Base-by-base conservation (phyloP, 495 filamentous ascomycete genomes). In the Xylaria bambusicola region DNA sequence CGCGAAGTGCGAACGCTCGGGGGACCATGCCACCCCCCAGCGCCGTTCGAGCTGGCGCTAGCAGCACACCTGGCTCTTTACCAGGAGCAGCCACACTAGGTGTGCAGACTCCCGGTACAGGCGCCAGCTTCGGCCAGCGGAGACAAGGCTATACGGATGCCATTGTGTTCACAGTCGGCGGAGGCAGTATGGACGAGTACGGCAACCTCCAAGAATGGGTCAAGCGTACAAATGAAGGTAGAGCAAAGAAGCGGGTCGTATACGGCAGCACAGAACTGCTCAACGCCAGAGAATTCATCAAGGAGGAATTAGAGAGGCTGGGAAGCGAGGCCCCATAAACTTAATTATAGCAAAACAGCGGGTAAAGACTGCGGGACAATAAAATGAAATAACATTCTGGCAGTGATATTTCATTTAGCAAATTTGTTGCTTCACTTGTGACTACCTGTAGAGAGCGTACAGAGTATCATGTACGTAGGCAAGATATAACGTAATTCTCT, bases 121-220 rank as follows among this genome's bases (percentile, higher is more conserved):
- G 85, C 8, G 93, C 94, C 2, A 95, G 86, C 56, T 99, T 99
- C 69, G 94, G 94, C 0, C 93, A 97, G 74, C 77, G 93, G 40
- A 80, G 94, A 56, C 95, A 98, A 64, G 93, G 92, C 3, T 99
- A 96, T 70, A 91, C 87, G 29, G 95, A 99, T 67, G 93, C 94
- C 7, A 88, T 98, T 56, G 95, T 98, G 26, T 98, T 99, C 67
- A 95, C 92, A 15, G 93, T 99, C 18, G 94, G 94, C 10, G 94
- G 94, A 52, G 94, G 95, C 23, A 96, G 92, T 66, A 97, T 97
- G 92, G 95, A 98, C 65, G 95, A 99, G 71, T 99, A 99, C 72
- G 93, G 93, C 13, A 99, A 99, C 70, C 71, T 99, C 70, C 91
- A 96, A 69, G 94, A 98, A 68, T 99, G 95, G 95, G 90, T 92